phyloP scores from a whole-genome alignment of 306 rosid species.

The Trifolium repens region DNA sequence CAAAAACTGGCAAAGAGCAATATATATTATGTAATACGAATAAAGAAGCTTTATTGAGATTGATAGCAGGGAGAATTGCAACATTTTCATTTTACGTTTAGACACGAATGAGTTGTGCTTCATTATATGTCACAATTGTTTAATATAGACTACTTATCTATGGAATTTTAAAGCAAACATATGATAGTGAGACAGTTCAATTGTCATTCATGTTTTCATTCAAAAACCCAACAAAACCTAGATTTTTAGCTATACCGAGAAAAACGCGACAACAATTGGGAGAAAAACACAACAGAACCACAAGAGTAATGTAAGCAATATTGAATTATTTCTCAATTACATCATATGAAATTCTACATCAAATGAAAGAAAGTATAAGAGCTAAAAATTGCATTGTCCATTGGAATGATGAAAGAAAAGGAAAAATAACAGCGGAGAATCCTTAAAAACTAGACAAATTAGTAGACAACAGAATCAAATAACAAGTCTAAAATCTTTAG shows the following conservation, averaged over 20 bases:
- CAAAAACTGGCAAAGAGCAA: neutral
- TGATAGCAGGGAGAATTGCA: neutral
- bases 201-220: neutral
- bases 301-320: neutral
- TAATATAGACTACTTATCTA: neutral
- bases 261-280: neutral
- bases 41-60: slow-evolving; percentile 9
- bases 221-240: slow-evolving; percentile 8
- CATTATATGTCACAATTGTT: slow-evolving; percentile 2
- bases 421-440: slow-evolving; percentile 13
- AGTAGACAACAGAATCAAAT: no score
- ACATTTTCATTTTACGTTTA: neutral
- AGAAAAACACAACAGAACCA: neutral
- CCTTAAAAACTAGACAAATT: neutral
- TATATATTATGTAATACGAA: neutral
- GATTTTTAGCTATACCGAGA: neutral
- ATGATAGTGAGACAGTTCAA: neutral
- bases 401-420: no score
- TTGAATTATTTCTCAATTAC: neutral
- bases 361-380: neutral
- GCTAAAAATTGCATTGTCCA: no score
- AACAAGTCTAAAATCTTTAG: no score
- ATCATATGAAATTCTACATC: neutral
- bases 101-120: neutral
- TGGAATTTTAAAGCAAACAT: neutral